Percentiles rank a stretch among this genome's conserved stretches.
phyloP scores from a whole-genome alignment of 805 yeast species.

The Saccharomycopsis fermentans region DNA sequence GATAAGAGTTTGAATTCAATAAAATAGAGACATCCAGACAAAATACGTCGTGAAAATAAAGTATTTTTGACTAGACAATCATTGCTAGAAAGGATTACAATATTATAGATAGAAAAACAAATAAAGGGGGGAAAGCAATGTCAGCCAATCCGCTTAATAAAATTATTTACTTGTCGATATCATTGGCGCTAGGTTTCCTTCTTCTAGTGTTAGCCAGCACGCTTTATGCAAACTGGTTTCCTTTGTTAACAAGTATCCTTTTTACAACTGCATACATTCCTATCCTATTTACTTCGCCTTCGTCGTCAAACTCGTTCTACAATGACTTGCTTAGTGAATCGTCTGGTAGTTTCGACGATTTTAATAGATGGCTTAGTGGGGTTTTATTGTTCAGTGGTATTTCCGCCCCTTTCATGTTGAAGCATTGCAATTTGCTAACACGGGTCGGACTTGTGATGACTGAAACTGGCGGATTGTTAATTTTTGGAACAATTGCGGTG shows the following conservation, averaged over 20 bases:
- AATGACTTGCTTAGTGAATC: neutral
- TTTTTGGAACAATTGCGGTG: neutral
- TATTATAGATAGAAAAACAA: no score
- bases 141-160: neutral
- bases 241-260: neutral
- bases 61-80: no score
- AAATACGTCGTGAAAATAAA: no score
- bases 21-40: no score
- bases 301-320: neutral
- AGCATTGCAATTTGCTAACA: neutral
- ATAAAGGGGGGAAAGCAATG: neutral
- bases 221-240: neutral
- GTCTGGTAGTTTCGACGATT: neutral
- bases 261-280: neutral
- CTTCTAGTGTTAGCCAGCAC: neutral
- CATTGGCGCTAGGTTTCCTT: neutral
- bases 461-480: neutral
- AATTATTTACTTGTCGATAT: neutral
- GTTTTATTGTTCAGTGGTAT: neutral
- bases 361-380: neutral
- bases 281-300: neutral
- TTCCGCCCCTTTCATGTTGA: neutral
- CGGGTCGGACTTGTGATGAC: neutral
- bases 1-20: no score
- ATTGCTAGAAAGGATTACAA: no score